A percentile compares a stretch with the other conserved stretches of the same genome.
These are phyloP conservation scores for Calocybe gangraenosa DNA, from an alignment of 768 basidiomycete genomes.

Conservation along the genomic window DNA sequence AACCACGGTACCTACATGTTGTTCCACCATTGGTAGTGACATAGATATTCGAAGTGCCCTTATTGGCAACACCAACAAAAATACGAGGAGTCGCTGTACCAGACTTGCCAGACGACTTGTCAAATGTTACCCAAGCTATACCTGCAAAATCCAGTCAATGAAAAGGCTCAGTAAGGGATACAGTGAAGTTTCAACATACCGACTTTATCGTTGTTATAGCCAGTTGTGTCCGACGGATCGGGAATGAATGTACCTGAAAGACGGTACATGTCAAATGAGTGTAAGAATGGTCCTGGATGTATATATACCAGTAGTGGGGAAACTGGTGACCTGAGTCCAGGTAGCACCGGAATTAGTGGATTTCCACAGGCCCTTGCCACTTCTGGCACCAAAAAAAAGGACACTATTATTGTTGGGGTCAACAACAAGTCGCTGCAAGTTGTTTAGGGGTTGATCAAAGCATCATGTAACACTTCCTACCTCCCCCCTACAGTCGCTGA, in stretches of 20 bases:
- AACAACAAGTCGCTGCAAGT: conserved; percentile 48
- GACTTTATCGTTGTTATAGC: conserved; percentile 38
- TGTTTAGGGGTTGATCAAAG: background rate
- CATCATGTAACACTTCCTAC: conserved; percentile 22
- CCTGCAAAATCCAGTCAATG: conserved; percentile 18
- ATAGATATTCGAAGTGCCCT: conserved; percentile 51
- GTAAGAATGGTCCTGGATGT: background rate
- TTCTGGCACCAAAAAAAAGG: conserved; percentile 60
- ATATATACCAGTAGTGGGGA: conserved; percentile 51
- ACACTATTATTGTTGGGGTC: conserved; percentile 62
- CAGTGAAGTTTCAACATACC: conserved; percentile 18
- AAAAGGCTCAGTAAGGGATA: too few species aligned
- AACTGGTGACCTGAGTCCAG: conserved; percentile 56
- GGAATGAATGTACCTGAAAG: conserved; percentile 46
- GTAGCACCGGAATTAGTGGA: conserved; percentile 54
- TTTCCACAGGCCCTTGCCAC: conserved; percentile 65
- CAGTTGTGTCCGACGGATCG: conserved; percentile 46
- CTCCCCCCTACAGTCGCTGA: conserved; percentile 36
- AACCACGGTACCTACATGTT: conserved; percentile 41
- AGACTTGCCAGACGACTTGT: conserved; percentile 48
- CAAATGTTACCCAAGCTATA: conserved; percentile 64
- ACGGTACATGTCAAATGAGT: background rate
- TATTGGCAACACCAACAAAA: conserved; percentile 63
- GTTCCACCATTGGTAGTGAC: conserved; percentile 52
- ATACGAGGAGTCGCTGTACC: conserved; percentile 57